Conservation (phyloP, 768 basidiomycete genomes). For the Russula griseocarnosa region DNA sequence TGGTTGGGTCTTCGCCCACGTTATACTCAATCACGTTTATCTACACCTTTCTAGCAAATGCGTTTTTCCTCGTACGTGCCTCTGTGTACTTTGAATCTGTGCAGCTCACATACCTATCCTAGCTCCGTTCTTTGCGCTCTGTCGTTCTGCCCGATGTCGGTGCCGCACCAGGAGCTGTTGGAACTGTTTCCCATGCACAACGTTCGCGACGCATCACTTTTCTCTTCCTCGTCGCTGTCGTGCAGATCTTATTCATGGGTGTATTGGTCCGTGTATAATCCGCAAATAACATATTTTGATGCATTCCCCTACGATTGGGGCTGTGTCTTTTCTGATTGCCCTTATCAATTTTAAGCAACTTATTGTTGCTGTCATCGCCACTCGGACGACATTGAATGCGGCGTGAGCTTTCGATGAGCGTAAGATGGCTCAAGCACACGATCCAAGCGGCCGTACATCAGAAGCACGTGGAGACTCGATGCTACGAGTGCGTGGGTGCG, state of each 20-base stretch:
- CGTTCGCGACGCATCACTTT: slow-evolving; percentile 84
- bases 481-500: no score
- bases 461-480: no score
- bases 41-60: slow-evolving; percentile 86
- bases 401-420: neutral
- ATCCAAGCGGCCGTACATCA: no score
- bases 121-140: slow-evolving; percentile 92
- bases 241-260: slow-evolving; percentile 83
- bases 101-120: slow-evolving; percentile 15
- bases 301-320: slow-evolving; percentile 6
- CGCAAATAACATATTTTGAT: neutral
- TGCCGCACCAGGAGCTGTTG: slow-evolving; percentile 36
- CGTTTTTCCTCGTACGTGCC: slow-evolving; percentile 80
- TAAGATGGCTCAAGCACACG: no score
- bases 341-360: neutral
- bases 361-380: neutral
- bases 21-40: slow-evolving; percentile 69
- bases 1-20: slow-evolving; percentile 58
- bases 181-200: slow-evolving; percentile 49
- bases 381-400: neutral
- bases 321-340: slow-evolving; percentile 1
- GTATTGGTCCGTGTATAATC: slow-evolving; percentile 64
- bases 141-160: slow-evolving; percentile 83
- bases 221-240: slow-evolving; percentile 78
- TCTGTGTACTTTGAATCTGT: neutral